Evolutionary conservation across 2,329 filamentous ascomycete species (phyloP), one percentile per base, ranked within the genome.

Genomic region (Eutypa lata): DNA sequence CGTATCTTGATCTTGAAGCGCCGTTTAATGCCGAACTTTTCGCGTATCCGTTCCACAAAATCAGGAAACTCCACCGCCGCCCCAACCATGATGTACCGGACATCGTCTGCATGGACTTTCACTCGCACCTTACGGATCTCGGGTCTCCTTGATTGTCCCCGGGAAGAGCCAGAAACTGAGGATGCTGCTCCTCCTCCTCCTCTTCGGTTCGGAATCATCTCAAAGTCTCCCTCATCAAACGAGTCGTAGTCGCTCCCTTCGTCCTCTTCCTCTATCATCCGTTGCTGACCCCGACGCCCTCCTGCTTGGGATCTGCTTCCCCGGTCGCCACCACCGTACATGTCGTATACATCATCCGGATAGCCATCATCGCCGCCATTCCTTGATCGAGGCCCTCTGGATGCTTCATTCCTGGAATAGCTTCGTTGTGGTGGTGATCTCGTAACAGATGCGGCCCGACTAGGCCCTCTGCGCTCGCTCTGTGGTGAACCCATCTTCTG

Each of bases 51-150:
- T 56, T 87, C 85, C 40, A 88, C 85, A 44, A 99, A 84, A 54
- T 93, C 89, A 6, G 80, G 76, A 69, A 91, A 97, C 55, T 87
- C 84, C 13, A 91, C 80, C 2, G 83, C 82, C 1, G 86, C 76
- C 7, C 83, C 83, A 50, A 97, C 84, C 82, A 97, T 91, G 59
- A 97, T 89, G 70, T 96, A 97, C 55, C 95, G 86, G 31, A 91
- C 94, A 66, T 99, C 94, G 44, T 91, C 89, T 2, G 83, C 86
- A 67, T 97, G 92, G 2, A 96, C 91, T 76, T 99, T 99, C 68
- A 97, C 86, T 37, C 92, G 84, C 58, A 97, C 86, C 71, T 92
- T 88, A 57, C 83, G 83, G 53, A 94, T 77, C 7, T 90, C 88
- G 1, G 84, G 82, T 52, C 82, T 71, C 58, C 83, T 76, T 7